Evolutionary conservation across 2,329 filamentous ascomycete species (phyloP), one percentile per base, ranked within the genome.

Genomic region (Beauveria bassiana): DNA sequence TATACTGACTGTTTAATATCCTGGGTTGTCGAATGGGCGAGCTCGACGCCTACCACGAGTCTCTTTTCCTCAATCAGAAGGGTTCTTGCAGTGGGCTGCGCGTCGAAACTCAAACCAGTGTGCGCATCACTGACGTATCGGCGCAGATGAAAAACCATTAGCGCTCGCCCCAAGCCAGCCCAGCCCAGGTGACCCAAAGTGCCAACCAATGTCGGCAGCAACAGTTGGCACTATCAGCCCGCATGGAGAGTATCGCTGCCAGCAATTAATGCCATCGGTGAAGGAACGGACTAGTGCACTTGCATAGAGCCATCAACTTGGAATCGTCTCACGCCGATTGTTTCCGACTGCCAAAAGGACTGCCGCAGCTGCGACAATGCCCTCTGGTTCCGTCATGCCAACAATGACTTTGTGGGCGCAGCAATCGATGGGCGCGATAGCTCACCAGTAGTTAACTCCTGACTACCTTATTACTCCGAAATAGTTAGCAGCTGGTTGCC

Each of bases 101-200:
- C 16, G 22, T 16, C 24, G 18, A 49, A 49, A 49, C 26, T 24
- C 43, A 47, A 49, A 16, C 40, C 26, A 22, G 40, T n/a, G 10
- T 47, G 28, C 26, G 24, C 54, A 47, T 47, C 54, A 42, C 42
- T 57, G n/a, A 49, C 53, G 16, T 56, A 22, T 12, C 5, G 26
- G 20, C 16, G 28, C 54, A 6, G 18, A 47, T 26, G 46, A 26
- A 22, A 22, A 22, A 22, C 31, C 5, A 28, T 51, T 43, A n/a
- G 56, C 46, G 46, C 56, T 59, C 56, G 56, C 56, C 56, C 56
- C 56, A 28, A 31, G 45, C 54, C 54, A 40, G 34, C 34, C 34
- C 34, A 38, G 43, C 22, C 28, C 54, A 49, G 54, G 54, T 5
- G 16, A 10, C 26, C 28, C 28, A 31, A 38, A 38, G 34, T 38